phyloP scores from a whole-genome alignment of 2,329 filamentous ascomycete genomes.

The Penicillium aurantiogriseum region DNA sequence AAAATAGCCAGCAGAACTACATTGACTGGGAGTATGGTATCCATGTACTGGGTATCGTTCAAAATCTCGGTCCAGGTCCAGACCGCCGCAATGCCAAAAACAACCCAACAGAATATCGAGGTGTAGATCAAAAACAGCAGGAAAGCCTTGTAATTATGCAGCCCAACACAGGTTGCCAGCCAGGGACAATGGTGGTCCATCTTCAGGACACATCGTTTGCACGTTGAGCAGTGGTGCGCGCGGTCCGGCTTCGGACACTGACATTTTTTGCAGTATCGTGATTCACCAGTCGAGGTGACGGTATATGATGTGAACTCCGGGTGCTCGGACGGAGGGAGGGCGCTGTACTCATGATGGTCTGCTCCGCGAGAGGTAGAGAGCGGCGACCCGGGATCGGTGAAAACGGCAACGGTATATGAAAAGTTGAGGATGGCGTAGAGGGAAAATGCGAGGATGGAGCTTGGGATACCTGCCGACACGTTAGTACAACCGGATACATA shows the following conservation, averaged over 20 bases:
- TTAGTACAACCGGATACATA: neutral
- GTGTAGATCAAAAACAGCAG: slow-evolving; percentile 89
- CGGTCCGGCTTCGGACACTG: slow-evolving; percentile 92
- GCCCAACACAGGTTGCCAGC: slow-evolving; percentile 91
- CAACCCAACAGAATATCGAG: slow-evolving; percentile 77
- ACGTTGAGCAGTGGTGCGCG: slow-evolving; percentile 94
- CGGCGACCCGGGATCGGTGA: slow-evolving; percentile 79
- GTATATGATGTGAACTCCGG: slow-evolving; percentile 73
- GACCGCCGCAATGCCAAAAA: slow-evolving; percentile 70
- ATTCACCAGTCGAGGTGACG: slow-evolving; percentile 83
- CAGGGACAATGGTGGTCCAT: slow-evolving; percentile 99
- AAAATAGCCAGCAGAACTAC: slow-evolving; percentile 85
- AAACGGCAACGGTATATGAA: slow-evolving; percentile 90
- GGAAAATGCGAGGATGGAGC: slow-evolving; percentile 63
- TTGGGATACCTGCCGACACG: slow-evolving; percentile 37
- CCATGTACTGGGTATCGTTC: slow-evolving; percentile 65
- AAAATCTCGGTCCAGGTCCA: slow-evolving; percentile 88
- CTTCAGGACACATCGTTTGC: slow-evolving; percentile 90
- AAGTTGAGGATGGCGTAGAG: slow-evolving; percentile 80
- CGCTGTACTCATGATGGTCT: slow-evolving; percentile 61
- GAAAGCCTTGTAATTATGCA: slow-evolving; percentile 95
- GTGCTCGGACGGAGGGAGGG: slow-evolving; percentile 71
- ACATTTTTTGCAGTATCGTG: slow-evolving; percentile 96
- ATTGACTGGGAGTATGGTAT: slow-evolving; percentile 81
- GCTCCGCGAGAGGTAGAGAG: slow-evolving; percentile 34